A percentile compares a stretch with the other conserved stretches of the same genome.
Conservation (phyloP, 345 rosid species). For the Pugionium cornutum region DNA sequence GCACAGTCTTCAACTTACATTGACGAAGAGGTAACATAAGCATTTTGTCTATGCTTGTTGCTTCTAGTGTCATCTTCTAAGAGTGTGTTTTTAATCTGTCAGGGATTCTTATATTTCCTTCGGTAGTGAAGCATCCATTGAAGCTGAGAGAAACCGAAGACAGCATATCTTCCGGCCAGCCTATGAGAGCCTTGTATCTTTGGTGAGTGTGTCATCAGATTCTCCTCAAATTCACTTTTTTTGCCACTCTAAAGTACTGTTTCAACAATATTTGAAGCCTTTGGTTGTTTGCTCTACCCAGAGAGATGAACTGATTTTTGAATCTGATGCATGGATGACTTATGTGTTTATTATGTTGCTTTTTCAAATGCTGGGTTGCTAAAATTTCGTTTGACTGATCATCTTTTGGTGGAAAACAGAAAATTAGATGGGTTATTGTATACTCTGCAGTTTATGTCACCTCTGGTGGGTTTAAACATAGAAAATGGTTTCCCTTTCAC, state of each 20-base stretch:
- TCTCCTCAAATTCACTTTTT: constrained; percentile 11
- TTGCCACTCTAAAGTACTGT: constrained; percentile 9
- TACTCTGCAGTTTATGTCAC: constrained; percentile 22
- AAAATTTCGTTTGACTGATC: constrained; percentile 1
- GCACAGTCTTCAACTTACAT: constrained; percentile 91
- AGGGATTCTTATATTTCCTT: constrained; percentile 76
- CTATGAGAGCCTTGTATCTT: constrained; percentile 80
- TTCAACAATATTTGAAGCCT: constrained; percentile 15
- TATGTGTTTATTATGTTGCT: constrained; percentile 13
- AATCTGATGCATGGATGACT: constrained; percentile 16
- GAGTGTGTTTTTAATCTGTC: constrained; percentile 37
- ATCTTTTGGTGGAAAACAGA: constrained; percentile 21
- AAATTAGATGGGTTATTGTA: constrained; percentile 18
- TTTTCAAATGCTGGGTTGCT: constrained; percentile 11
- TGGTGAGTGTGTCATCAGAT: constrained; percentile 57
- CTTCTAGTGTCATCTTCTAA: constrained; percentile 32
- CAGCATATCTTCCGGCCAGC: constrained; percentile 71
- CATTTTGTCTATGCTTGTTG: constrained; percentile 26
- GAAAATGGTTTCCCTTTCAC: constrained; percentile 33
- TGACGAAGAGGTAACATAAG: constrained; percentile 69
- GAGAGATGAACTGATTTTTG: neutral
- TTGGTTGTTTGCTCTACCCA: constrained; percentile 1
- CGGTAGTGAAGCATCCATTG: constrained; percentile 68
- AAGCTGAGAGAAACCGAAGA: constrained; percentile 84
- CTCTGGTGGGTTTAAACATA: constrained; percentile 13